Percentiles rank a stretch among this genome's conserved stretches.
Evolutionary conservation across 306 rosid species (phyloP).

Genomic region (Betula pendula): DNA sequence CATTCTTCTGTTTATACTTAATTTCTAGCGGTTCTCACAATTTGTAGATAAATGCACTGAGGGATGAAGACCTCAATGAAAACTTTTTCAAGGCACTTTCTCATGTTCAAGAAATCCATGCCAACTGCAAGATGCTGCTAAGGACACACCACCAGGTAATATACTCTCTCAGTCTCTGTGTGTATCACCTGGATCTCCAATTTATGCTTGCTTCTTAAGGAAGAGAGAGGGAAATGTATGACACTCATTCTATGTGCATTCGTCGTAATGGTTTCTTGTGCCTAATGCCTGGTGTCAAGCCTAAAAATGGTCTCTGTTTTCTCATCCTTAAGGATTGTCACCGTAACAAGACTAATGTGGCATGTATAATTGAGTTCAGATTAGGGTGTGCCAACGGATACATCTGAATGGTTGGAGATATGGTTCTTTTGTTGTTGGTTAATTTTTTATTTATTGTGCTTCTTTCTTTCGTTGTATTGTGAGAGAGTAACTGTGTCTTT

Average conservation of each 20-base stretch:
- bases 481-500: constrained; percentile 11
- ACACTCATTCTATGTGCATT: neutral
- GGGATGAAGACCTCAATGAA: constrained; percentile 81
- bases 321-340: neutral
- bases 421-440: neutral
- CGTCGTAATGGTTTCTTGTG: neutral
- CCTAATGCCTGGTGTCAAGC: neutral
- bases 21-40: constrained; percentile 21
- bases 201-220: neutral
- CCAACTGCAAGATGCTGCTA: constrained; percentile 85
- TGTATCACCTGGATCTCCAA: neutral
- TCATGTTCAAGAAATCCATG: constrained; percentile 95
- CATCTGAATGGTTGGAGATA: neutral
- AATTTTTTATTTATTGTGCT: neutral
- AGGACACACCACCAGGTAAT: constrained; percentile 97
- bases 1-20: constrained; percentile 20
- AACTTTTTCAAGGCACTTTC: constrained; percentile 86
- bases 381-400: neutral
- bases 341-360: neutral
- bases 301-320: neutral
- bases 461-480: constrained; percentile 1
- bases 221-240: neutral
- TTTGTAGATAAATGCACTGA: constrained; percentile 71
- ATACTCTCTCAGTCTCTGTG: constrained; percentile 1
- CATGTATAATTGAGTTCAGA: neutral